Base-by-base conservation (phyloP, 345 rosid genomes). In the Cochlearia excelsa region DNA sequence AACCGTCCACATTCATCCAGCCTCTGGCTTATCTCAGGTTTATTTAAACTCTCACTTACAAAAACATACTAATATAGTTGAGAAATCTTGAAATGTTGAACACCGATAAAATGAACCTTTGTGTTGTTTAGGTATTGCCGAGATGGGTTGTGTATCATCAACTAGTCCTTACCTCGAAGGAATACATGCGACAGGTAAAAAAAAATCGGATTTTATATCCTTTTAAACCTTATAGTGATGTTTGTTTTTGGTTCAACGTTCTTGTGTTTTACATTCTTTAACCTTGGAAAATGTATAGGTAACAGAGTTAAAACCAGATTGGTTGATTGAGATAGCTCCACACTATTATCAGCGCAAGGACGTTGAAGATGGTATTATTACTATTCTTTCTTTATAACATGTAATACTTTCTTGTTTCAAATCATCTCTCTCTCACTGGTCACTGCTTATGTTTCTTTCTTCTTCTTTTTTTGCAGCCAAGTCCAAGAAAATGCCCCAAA, bases 261-360 rank as follows among this genome's bases (percentile, higher is more conserved):
- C 34, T 48, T 59, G 57, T 5, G 11, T 43, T 57, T 7, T 26
- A 40, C 26, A 23, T 54, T 40, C 26, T 59, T 44, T 3, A 4
- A 37, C 5, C 5, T 37, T 37, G 26, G 27, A 63, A 64, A 1
- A 16, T 16, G 23, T 45, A 38, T 77, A 90, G 96, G 86, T 84
- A 31, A 83, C 91, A 40, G 94, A 87, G 65, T 77, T 87, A 63
- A 90, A 84, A 73, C 98, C 96, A 0, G 89, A 91, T 46, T 91
- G 98, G 96, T 75, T 91, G 78, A 82, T 88, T 35, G 95, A 88
- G 76, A 82, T 91, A 73, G 96, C 95, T 8, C 98, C 95, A 0
- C 96, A 87, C 48, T 91, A 69, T 65, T 91, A 88, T 74, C 95
- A 91, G 79, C 54, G 72, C 70, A 85, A 88, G 79, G 96, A 91